These are phyloP conservation scores for Astrephomene gubernaculifera DNA, from an alignment of 139 green algal species.

Conservation along the genomic window DNA sequence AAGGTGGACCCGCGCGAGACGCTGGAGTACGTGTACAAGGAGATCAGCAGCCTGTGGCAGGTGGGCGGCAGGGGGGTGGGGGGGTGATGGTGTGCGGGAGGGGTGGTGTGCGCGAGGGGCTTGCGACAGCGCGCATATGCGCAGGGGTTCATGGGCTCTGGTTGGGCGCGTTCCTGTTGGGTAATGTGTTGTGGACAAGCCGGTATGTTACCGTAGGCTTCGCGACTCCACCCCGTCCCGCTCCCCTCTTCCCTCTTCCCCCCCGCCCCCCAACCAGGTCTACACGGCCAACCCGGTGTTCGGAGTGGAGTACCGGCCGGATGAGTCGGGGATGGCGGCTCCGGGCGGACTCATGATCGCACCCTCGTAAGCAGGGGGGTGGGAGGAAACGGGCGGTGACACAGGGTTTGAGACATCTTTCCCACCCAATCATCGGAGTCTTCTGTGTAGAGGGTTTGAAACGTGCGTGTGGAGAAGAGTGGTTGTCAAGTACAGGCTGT, in stretches of 20 bases:
- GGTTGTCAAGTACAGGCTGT: background rate
- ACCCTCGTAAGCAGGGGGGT: constrained; percentile 29
- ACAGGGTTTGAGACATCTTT: too few species aligned
- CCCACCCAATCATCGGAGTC: too few species aligned
- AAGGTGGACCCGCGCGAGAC: constrained; percentile 75
- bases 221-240: too few species aligned
- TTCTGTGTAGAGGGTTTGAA: too few species aligned
- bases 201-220: too few species aligned
- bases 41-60: constrained; percentile 73
- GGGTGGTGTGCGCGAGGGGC: background rate
- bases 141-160: too few species aligned
- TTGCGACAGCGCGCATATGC: too few species aligned
- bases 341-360: constrained; percentile 5
- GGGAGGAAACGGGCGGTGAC: too few species aligned
- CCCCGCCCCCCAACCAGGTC: constrained; percentile 46
- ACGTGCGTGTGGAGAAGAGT: background rate
- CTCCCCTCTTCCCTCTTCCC: background rate
- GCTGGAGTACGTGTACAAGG: constrained; percentile 77
- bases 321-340: background rate
- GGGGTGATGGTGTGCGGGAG: background rate
- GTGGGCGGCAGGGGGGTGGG: constrained; percentile 19
- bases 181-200: too few species aligned
- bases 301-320: constrained; percentile 68
- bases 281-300: constrained; percentile 67
- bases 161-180: too few species aligned